phyloP scores from a whole-genome alignment of 2,329 filamentous ascomycete genomes.

The Amylocarpus encephaloides region DNA sequence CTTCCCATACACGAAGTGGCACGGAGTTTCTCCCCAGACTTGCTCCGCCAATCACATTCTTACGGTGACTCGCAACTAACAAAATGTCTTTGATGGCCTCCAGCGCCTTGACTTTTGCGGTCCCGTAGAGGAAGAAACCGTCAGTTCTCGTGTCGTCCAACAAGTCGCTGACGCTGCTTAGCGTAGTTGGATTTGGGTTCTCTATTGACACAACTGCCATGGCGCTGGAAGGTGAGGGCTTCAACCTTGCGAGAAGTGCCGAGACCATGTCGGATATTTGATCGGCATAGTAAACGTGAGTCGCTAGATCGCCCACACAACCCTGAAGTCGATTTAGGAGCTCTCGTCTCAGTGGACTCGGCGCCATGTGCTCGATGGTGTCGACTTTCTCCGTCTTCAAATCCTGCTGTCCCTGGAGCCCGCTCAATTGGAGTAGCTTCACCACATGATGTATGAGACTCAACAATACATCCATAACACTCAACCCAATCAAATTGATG shows the following conservation, averaged over 20 bases:
- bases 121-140: conserved; percentile 57
- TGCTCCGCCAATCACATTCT: conserved; percentile 51
- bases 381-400: conserved; percentile 31
- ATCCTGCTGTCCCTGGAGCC: conserved; percentile 26
- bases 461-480: conserved; percentile 89
- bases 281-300: conserved; percentile 93
- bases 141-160: conserved; percentile 48
- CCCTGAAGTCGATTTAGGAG: conserved; percentile 67
- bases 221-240: conserved; percentile 49
- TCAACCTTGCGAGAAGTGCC: conserved; percentile 71
- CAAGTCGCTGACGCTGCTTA: conserved; percentile 40
- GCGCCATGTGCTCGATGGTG: conserved; percentile 32
- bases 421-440: conserved; percentile 62
- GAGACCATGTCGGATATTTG: conserved; percentile 93
- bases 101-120: conserved; percentile 60
- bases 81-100: conserved; percentile 78
- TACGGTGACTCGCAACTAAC: conserved; percentile 67
- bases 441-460: conserved; percentile 80
- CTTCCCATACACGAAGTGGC: conserved; percentile 83
- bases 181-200: conserved; percentile 40
- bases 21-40: conserved; percentile 68
- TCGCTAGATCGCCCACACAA: conserved; percentile 86
- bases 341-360: conserved; percentile 49
- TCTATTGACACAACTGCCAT: conserved; percentile 40
- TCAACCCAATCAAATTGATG: conserved; percentile 89